Evolutionary conservation across 73 alveolate species (phyloP), one percentile per base, ranked within the genome.

Genomic region (Halteria grandinella): DNA sequence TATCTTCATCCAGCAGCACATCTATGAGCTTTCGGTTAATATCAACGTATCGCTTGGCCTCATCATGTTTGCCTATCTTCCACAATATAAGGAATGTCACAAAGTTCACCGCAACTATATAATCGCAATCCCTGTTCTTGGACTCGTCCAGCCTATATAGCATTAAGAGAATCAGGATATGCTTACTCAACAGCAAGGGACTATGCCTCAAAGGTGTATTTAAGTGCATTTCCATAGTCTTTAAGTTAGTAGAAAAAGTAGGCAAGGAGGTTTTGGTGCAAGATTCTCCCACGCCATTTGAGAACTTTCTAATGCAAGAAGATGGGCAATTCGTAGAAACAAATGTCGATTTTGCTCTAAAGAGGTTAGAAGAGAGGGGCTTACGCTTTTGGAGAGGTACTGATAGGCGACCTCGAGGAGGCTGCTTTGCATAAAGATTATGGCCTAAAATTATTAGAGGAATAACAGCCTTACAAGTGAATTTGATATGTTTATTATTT

Each of bases 51-150:
- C 71, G 52, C 23, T 52, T 54, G 27, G 74, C 69, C 31, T 73
- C 85, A 1, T 29, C 4, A 36, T 36, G 40, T 24, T 53, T 73
- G 15, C 57, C 60, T 5, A 73, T 73, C 23, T 73, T 73, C 85
- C 85, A 73, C 6, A 73, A 52, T n/a, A 73, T 73, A 1, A 73
- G 23, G 43, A 73, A 73, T 1, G 85, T 73, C n/a, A 73, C 85
- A 18, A 73, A 48, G 50, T 73, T 73, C 8, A 53, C 57, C 3
- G 85, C 57, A 29, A 73, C 57, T 12, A 73, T 73, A 21, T 48
- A 37, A 37, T 73, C 85, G 37, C 85, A 73, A 37, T 73, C 85
- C 40, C 63, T 73, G 62, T 48, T 21, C 31, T 58, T 73, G n/a
- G 52, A n/a, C 24, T 73, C 85, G 20, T 73, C 57, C 31, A 73